Evolutionary conservation across 2,329 filamentous ascomycete genomes (phyloP), one percentile per base, ranked within the genome.

Genomic region (Xylariaceae sp.): DNA sequence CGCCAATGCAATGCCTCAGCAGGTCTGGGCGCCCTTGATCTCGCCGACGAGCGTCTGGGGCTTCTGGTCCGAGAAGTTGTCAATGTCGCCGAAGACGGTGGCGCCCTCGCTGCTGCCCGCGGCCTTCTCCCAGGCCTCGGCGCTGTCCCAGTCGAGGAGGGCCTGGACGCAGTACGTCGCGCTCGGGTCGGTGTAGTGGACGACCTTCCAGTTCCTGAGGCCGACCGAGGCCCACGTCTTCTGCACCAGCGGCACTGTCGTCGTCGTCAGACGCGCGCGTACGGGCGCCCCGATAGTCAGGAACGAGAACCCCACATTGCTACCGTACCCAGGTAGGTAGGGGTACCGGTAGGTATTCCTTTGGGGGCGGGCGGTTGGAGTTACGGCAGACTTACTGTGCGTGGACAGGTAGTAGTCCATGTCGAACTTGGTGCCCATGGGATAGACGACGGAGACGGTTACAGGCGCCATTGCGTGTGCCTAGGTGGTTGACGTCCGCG

Each of bases 331-430:
- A n/a, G n/a, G n/a, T 18, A 17, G 27, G 7, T 29, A 18, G 27
- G 12, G 27, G 12, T 18, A 17, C 8, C 7, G 14, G 15, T 14
- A 27, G n/a, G 19, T 11, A 33, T 15, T 22, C 15, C 19, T 24
- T 12, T 5, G 5, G 11, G 11, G 25, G 12, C 8, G 8, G 13
- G 7, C 9, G 12, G n/a, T 18, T n/a, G 28, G 21, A 8, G 8
- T 33, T 24, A 24, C 14, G 6, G 29, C 19, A 12, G 14, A 43
- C 38, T 10, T n/a, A n/a, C n/a, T 37, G 55, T 72, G 67, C 14
- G 41, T 59, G 3, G 45, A 35, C 23, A 68, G 46, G 47, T 70
- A 72, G 58, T 71, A 72, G 21, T 66, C 56, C 43, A 67, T 52
- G 53, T 72, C 51, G 55, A 71, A 72, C 39, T 52, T 54, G 23